phyloP scores from a whole-genome alignment of 2,329 filamentous ascomycete species.

The Epichloe typhina region DNA sequence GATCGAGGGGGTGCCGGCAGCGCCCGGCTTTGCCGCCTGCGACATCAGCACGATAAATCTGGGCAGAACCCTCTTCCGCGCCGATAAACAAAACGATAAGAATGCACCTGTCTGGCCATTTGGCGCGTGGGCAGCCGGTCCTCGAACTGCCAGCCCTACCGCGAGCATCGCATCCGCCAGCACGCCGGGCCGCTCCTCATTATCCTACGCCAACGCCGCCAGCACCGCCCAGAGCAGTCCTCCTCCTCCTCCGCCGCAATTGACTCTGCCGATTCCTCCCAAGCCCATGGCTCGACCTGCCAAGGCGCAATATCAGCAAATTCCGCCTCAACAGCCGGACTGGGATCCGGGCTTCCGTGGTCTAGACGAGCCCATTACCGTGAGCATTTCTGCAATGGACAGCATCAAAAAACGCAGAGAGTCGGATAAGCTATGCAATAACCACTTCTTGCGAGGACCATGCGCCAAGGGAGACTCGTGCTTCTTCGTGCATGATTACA shows the following conservation, averaged over 20 bases:
- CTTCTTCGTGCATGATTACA: constrained; percentile 43
- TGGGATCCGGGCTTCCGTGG: constrained; percentile 45
- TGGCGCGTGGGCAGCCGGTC: constrained; percentile 8
- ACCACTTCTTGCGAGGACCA: constrained; percentile 44
- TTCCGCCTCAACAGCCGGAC: constrained; percentile 17
- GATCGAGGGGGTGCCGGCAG: constrained; percentile 41
- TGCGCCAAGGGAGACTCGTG: constrained; percentile 43
- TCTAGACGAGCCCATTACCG: constrained; percentile 36
- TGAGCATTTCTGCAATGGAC: constrained; percentile 34
- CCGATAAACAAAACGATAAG: constrained; percentile 33
- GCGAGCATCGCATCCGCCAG: constrained; percentile 7
- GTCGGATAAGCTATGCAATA: constrained; percentile 46
- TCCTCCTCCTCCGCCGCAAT: constrained; percentile 25
- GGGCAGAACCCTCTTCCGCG: constrained; percentile 36
- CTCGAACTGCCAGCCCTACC: constrained; percentile 8
- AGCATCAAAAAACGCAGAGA: constrained; percentile 42
- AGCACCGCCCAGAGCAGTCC: constrained; percentile 23
- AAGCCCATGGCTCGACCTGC: constrained; percentile 7
- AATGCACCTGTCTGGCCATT: constrained; percentile 1
- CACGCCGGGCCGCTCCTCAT: constrained; percentile 2
- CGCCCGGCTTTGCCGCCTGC: constrained; percentile 34
- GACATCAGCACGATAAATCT: constrained; percentile 33
- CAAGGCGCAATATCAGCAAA: constrained; percentile 11
- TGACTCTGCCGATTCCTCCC: constrained; percentile 26
- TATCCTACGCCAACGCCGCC: constrained; percentile 27